Evolutionary conservation across 371 early-diverging fungal genomes (phyloP), one percentile per base, ranked within the genome.

Genomic region (Funneliformis caledonium): DNA sequence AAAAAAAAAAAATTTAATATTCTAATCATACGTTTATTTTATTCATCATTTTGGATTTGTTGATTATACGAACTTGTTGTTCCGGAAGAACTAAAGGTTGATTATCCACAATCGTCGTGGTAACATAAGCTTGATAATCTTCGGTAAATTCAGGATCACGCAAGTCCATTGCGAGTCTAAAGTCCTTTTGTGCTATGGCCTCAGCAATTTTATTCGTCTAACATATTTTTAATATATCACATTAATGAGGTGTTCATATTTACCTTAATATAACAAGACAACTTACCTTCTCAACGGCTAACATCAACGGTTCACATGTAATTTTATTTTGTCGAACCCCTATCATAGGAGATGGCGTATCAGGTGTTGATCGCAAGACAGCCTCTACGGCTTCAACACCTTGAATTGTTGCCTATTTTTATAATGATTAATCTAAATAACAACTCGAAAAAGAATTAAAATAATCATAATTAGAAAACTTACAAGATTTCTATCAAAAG

Each of bases 311-410:
- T 42, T 88, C 88, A n/a, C 91, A 87, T 4, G 92, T 94, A 80
- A 97, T 92, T 84, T 93, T 90, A 88, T 97, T 98, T 78, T 96
- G 90, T 62, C 87, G 89, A 88, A 96, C 93, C 31, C 97, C 97
- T 78, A 98, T 97, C 91, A 99, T 92, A 10, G 96, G 94, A 33
- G 98, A 93, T 12, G 97, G 96, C 16, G 91, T 92, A 1, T 92
- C 94, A 2, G 94, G 94, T 14, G 90, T 95, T n/a, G 96, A 90
- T 50, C 90, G 89, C 80, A 96, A 85, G n/a, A 96, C 95, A 4
- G 96, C 96, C 82, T 99, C 95, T n/a, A 98, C 96, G 45, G 99
- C 99, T 85, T 95, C 97, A 16, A 96, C 94, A 59, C 98, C 96
- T 84, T 98, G 97, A 74, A 96, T 90, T 1, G 99, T 98, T 4